Base-by-base conservation (phyloP, 2,329 filamentous ascomycete genomes). In the Alternaria panax region DNA sequence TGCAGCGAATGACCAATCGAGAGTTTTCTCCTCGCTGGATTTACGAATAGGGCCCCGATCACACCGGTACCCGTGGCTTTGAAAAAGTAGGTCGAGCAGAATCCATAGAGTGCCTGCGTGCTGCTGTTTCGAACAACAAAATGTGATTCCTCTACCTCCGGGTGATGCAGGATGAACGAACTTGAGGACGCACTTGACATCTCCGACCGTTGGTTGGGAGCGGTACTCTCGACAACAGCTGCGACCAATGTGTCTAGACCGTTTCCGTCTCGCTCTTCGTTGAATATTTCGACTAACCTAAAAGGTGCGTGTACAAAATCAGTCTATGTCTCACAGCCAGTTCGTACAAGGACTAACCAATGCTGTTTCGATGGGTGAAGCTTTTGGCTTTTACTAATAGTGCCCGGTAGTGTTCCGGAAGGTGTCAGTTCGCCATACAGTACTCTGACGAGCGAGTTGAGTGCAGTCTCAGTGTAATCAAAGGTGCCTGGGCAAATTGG, bases 81-180 rank as follows among this genome's bases (percentile, higher is more conserved):
- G 72, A 91, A 88, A 74, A 87, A 93, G 74, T 96, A 97, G 0
- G 93, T 96, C 0, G 93, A 90, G 71, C 91, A 94, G 77, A 97
- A 98, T 2, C 93, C 93, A 72, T 97, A 97, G 0, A 98, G 80
- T 0, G 92, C 92, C 63, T 92, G 90, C 0, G 93, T 98, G 76
- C 91, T 96, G 80, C 92, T 96, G 75, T 97, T 98, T 20, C 93
- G 87, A 30, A 98, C 93, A 8, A 97, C 93, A 72, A 94, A 96
- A 76, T 98, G 93, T 0, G 88, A 83, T 77, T 97, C 92, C 56
- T 91, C 87, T 27, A 96, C 85, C 45, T 89, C 86, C 1, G 86
- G 82, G 67, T 88, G 88, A 64, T 85, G 86, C 2, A 97, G 81
- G 57, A 93, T 86, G 74, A 98, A 96, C 0, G 91, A 91, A 46